Base-by-base conservation (phyloP, 1,139 yeast species). In the Blastobotrys persicus region DNA sequence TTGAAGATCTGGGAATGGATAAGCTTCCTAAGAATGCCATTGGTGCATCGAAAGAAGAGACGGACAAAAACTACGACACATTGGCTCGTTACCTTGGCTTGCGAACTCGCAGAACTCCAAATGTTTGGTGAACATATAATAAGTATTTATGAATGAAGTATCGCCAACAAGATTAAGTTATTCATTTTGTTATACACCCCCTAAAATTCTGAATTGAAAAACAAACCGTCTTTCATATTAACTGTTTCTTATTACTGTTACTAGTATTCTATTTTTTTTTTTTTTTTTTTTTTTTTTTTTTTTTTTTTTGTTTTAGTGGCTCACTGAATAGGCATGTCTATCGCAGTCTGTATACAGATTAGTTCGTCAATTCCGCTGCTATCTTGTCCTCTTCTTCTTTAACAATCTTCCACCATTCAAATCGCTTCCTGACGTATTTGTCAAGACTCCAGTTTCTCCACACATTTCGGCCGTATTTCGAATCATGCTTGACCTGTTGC, bases 391-490 rank as follows among this genome's bases (percentile, higher is more conserved):
- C 95, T 60, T 83, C 86, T 46, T 82, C 82, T 62, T 85, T 88
- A 31, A 87, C 79, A 33, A 79, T 61, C 42, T 77, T 73, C 69
- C 85, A 87, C 97, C 97, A 89, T 62, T 88, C 96, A 62, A 75
- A 79, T 65, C 85, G 81, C 67, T 83, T 83, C 64, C 96, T 77
- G 11, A 73, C 66, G 61, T 82, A 88, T 59, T 81, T 69, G 63
- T 88, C 96, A 83, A 89, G 78, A 31, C 78, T 70, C 98, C 98
- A 92, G 66, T 91, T 92, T 63, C 86, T 87, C 98, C 98, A 92
- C 1, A 92, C 98, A 58, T 83, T 77, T 64, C 85, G 80, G 42
- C 98, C 98, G 62, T 92, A 92, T 19, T 75, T 78, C 64, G 95
- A 85, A 55, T 84, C 88, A 34, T 34, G 39, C 69, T 92, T 89